Evolutionary conservation across 306 rosid genomes (phyloP).

Genomic region (apple (Malus domestica)): ASM211411v1 NC_041799.1:13820501-13821000

Average conservation of each 20-base stretch:
- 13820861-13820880: too few relatives aligned
- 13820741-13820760: not conserved
- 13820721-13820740: not conserved
- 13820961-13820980: not conserved
- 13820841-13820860: too few relatives aligned
- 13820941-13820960: not conserved
- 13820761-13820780: too few relatives aligned
- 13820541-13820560: not conserved
- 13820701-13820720: not conserved
- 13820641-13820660: constrained; percentile 32
- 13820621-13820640: not conserved
- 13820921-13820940: not conserved
- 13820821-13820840: too few relatives aligned
- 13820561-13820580: not conserved
- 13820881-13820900: too few relatives aligned
- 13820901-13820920: too few relatives aligned
- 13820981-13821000: not conserved
- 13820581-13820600: not conserved
- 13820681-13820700: constrained; percentile 24
- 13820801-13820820: too few relatives aligned
- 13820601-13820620: constrained; percentile 6
- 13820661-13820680: constrained; percentile 32
- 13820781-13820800: too few relatives aligned
- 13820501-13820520: not conserved
- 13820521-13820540: not conserved